These are phyloP conservation scores for Podospora appendiculata DNA, from an alignment of 495 filamentous ascomycete genomes.

Conservation along the genomic window DNA sequence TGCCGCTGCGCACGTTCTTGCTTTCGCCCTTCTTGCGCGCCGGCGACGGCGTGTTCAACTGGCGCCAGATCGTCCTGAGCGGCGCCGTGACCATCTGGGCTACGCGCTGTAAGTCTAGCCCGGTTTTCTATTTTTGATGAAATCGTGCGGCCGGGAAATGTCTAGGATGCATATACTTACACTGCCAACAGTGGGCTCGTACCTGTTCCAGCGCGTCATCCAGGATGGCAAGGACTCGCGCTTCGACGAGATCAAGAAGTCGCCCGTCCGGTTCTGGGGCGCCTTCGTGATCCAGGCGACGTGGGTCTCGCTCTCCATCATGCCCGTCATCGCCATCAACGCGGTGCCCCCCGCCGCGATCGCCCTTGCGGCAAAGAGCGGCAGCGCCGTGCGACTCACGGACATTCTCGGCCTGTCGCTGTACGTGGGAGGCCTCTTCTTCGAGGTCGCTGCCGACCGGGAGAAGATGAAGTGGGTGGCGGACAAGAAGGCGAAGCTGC, in stretches of 20 bases:
- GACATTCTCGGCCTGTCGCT: slow-evolving; percentile 48
- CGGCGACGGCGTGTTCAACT: slow-evolving; percentile 48
- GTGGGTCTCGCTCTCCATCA: slow-evolving; percentile 54
- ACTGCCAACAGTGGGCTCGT: slow-evolving; percentile 43
- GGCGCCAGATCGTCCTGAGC: slow-evolving; percentile 53
- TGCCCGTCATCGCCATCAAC: slow-evolving; percentile 55
- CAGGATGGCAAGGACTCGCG: slow-evolving; percentile 49
- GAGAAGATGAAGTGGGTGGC: slow-evolving; percentile 52
- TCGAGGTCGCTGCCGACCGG: slow-evolving; percentile 51
- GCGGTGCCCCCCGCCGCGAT: slow-evolving; percentile 43
- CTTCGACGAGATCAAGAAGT: slow-evolving; percentile 51
- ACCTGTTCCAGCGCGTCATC: slow-evolving; percentile 49
- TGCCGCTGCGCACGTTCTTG: too few species aligned
- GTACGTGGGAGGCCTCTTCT: slow-evolving; percentile 47
- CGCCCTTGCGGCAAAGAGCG: slow-evolving; percentile 10
- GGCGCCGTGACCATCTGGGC: slow-evolving; percentile 52
- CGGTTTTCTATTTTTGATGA: not conserved
- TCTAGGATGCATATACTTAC: not conserved
- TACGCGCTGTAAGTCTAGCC: slow-evolving; percentile 35
- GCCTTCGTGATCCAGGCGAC: slow-evolving; percentile 53
- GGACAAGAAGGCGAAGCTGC: slow-evolving; percentile 49
- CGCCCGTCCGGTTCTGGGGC: slow-evolving; percentile 42
- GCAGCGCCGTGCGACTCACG: slow-evolving; percentile 28
- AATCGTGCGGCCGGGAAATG: not conserved
- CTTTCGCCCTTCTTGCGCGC: slow-evolving; percentile 29